Conservation (phyloP, 2,329 filamentous ascomycete genomes). For the Ambrosiella beaveri region DNA sequence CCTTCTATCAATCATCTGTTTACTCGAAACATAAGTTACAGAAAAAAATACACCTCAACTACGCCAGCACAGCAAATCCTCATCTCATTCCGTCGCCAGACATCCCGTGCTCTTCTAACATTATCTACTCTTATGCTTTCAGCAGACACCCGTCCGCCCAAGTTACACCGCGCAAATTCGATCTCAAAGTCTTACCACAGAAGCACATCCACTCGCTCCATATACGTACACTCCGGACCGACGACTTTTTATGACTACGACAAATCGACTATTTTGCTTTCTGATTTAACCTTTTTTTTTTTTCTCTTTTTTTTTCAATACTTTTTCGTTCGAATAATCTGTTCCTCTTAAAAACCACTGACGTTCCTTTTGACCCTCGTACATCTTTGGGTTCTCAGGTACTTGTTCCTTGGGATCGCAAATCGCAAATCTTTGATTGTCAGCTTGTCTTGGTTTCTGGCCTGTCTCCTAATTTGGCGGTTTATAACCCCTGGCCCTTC, state of each 20-base stretch:
- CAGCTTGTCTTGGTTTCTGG: neutral
- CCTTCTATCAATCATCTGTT: neutral
- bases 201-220: neutral
- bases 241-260: neutral
- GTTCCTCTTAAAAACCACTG: neutral
- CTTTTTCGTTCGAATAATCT: neutral
- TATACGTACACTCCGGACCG: neutral
- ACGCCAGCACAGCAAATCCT: neutral
- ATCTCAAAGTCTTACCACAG: neutral
- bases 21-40: neutral
- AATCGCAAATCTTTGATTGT: neutral
- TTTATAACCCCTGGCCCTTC: neutral
- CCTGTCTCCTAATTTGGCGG: neutral
- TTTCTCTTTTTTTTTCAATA: neutral
- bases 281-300: neutral
- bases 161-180: neutral
- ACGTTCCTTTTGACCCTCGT: neutral
- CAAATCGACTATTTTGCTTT: neutral
- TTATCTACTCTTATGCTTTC: neutral
- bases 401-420: neutral
- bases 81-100: neutral
- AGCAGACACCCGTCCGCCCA: conserved; percentile 1
- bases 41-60: neutral
- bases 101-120: neutral
- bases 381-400: neutral